Evolutionary conservation across 1,284 basidiomycete genomes (phyloP).

Genomic region (Boletus mariae): DNA sequence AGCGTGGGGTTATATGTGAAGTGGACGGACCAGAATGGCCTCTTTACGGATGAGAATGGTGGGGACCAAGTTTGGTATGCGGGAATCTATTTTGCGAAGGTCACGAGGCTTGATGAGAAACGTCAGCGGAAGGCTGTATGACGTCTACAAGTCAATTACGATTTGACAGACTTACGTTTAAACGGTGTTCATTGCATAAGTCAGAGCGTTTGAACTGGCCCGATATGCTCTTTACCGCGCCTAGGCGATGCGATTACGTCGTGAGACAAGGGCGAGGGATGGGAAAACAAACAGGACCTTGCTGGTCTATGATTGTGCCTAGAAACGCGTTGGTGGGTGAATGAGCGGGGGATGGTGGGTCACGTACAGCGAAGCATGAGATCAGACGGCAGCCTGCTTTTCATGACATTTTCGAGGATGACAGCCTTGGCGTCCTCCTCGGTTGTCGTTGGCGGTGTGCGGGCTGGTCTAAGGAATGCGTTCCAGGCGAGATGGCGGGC

Average conservation of each 20-base stretch:
- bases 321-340: constrained; percentile 8
- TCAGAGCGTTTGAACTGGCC: constrained; percentile 89
- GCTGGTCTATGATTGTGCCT: constrained; percentile 86
- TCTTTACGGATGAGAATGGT: constrained; percentile 88
- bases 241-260: constrained; percentile 42
- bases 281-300: constrained; percentile 47
- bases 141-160: constrained; percentile 17
- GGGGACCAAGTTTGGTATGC: constrained; percentile 91
- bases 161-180: constrained; percentile 64
- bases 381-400: constrained; percentile 74
- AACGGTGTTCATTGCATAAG: constrained; percentile 81
- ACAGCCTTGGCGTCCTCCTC: constrained; percentile 71
- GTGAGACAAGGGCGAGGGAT: constrained; percentile 11
- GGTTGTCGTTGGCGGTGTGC: constrained; percentile 36
- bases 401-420: constrained; percentile 77
- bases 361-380: constrained; percentile 78
- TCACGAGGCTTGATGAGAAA: constrained; percentile 75
- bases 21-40: constrained; percentile 71
- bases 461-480: constrained; percentile 18
- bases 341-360: constrained; percentile 5
- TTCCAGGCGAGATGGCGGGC: constrained; percentile 28
- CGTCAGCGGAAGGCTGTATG: constrained; percentile 22
- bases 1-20: not conserved
- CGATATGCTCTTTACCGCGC: constrained; percentile 85
- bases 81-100: constrained; percentile 93